Base-by-base conservation (phyloP, 345 rosid genomes). In the Syzygium grande region DNA sequence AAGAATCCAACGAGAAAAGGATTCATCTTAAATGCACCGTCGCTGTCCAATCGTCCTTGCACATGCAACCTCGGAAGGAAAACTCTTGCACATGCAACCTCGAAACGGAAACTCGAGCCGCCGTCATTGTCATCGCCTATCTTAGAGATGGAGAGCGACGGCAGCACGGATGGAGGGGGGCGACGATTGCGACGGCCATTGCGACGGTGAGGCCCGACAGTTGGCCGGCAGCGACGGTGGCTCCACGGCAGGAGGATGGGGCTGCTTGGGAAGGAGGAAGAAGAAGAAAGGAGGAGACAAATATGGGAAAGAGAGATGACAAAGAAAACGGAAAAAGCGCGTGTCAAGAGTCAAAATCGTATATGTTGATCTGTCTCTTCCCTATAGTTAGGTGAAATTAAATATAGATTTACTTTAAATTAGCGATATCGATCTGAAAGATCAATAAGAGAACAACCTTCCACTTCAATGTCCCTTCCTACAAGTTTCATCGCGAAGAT, bases 41-140 rank as follows among this genome's bases (percentile, higher is more conserved):
- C 46, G 0, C 9, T 2, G 11, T 22, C 4, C 61, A 0, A 73
- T 38, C 34, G 23, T 17, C 19, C 2, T 73, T 25, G 0, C 21
- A 19, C 25, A 9, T 17, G 27, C 14, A 5, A 73, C 17, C 7
- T 38, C 6, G 3, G 2, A 19, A n/a, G n/a, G n/a, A n/a, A n/a
- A n/a, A n/a, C n/a, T n/a, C n/a, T 73, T 25, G 0, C 21, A 19
- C 25, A 9, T 17, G 27, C 14, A 5, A 73, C 17, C 7, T 38
- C 6, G 3, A 1, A 19, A 38, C 11, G 14, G 6, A 30, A 73
- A 4, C 6, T 68, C 13, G 17, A 73, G 12, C 1, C 43, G 7
- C 14, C 46, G 2, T 73, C 49, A 16, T 2, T 2, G 49, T 34
- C 25, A 9, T 34, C 80, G 25, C 46, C 25, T 17, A 6, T 19